Percentiles rank a stretch among this genome's conserved stretches.
Conservation (phyloP, 2,329 filamentous ascomycete genomes). For the Aspergillus viridinutans region DNA sequence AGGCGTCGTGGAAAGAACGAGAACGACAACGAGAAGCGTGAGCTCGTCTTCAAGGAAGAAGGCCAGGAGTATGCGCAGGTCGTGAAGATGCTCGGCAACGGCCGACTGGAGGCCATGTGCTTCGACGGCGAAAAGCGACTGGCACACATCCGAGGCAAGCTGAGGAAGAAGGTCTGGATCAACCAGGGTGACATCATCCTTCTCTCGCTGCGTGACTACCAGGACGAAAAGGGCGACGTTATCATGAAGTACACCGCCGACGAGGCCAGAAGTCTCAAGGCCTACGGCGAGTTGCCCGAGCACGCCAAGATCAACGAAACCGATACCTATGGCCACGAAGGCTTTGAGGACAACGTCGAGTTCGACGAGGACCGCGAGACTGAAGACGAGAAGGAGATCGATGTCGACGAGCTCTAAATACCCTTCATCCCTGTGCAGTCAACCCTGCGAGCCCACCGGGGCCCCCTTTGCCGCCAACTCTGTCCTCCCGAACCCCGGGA, state of each 20-base stretch:
- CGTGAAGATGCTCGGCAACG: slow-evolving; percentile 94
- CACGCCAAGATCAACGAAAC: slow-evolving; percentile 99
- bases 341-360: slow-evolving; percentile 96
- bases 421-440: slow-evolving; percentile 27
- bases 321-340: slow-evolving; percentile 82
- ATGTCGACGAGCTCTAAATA: slow-evolving; percentile 88
- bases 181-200: slow-evolving; percentile 96
- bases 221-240: slow-evolving; percentile 89
- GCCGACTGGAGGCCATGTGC: slow-evolving; percentile 86
- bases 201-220: slow-evolving; percentile 82
- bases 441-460: slow-evolving; percentile 26
- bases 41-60: slow-evolving; percentile 98
- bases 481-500: not conserved
- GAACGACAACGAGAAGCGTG: slow-evolving; percentile 98
- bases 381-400: slow-evolving; percentile 72
- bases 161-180: slow-evolving; percentile 99
- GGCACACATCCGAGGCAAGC: slow-evolving; percentile 87
- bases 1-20: slow-evolving; percentile 97
- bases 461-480: slow-evolving; percentile 13
- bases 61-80: slow-evolving; percentile 90
- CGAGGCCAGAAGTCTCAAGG: slow-evolving; percentile 91
- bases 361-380: slow-evolving; percentile 87
- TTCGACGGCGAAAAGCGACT: slow-evolving; percentile 90
- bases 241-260: slow-evolving; percentile 95
- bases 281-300: slow-evolving; percentile 95